phyloP scores from a whole-genome alignment of 345 rosid species.

The Brassica rapa region DNA sequence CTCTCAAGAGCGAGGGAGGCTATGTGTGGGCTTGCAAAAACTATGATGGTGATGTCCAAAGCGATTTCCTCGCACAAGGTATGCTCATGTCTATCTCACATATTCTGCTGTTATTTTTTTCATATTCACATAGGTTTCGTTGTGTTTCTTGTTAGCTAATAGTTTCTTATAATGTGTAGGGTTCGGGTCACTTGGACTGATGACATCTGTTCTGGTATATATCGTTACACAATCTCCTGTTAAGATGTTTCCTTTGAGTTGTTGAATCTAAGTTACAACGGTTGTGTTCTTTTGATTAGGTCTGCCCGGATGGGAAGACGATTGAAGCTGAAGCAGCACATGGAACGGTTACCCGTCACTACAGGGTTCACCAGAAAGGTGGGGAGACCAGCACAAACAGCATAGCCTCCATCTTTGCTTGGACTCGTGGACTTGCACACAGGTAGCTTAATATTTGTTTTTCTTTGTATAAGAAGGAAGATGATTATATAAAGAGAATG shows the following conservation, averaged over 20 bases:
- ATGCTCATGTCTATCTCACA: constrained; percentile 7
- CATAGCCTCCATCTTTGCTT: constrained; percentile 97
- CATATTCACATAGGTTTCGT: background rate
- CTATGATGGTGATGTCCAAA: constrained; percentile 99
- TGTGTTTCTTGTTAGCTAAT: constrained; percentile 4
- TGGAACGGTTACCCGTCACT: constrained; percentile 96
- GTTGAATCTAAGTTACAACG: constrained; percentile 1
- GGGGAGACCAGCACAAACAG: constrained; percentile 99
- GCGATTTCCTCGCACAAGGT: constrained; percentile 99
- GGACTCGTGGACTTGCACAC: constrained; percentile 98
- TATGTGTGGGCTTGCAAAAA: constrained; percentile 99
- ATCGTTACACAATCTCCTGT: background rate
- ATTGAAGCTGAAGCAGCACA: constrained; percentile 99
- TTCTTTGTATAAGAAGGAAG: too few species aligned
- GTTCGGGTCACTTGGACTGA: constrained; percentile 97
- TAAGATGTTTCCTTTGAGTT: constrained; percentile 12
- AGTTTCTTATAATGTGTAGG: constrained; percentile 49
- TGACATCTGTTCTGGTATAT: constrained; percentile 94
- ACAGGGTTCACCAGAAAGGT: constrained; percentile 96
- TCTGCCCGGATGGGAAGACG: constrained; percentile 97
- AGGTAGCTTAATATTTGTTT: constrained; percentile 46
- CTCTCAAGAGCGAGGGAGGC: constrained; percentile 95
- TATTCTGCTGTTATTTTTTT: background rate
- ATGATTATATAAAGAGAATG: too few species aligned
- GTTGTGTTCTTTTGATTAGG: constrained; percentile 50